phyloP scores from a whole-genome alignment of 257 asterid genomes.

The Gentiana dahurica region DNA sequence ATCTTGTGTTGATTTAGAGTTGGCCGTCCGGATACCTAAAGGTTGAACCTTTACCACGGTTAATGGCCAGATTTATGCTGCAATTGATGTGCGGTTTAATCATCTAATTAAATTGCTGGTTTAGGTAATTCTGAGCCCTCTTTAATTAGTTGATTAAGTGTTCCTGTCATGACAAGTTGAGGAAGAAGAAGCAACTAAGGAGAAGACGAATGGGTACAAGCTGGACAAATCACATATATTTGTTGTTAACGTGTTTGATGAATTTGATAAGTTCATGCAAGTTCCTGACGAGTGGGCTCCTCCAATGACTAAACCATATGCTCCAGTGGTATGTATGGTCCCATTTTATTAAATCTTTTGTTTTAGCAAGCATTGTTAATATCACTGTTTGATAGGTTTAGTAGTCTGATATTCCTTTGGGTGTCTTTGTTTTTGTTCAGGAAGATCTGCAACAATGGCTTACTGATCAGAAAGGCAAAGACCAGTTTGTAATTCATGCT shows the following conservation, averaged over 20 bases:
- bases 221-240: conserved; percentile 77
- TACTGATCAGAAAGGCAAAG: conserved; percentile 87
- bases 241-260: conserved; percentile 71
- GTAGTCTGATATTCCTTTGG: background rate
- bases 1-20: too few relatives aligned
- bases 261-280: conserved; percentile 64
- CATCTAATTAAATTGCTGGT: too few relatives aligned
- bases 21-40: too few relatives aligned
- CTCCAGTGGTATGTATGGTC: conserved; percentile 69
- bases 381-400: background rate
- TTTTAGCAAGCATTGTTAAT: conserved; percentile 5
- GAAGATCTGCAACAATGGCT: conserved; percentile 92
- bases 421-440: conserved; percentile 23
- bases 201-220: conserved; percentile 74
- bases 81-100: too few relatives aligned
- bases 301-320: conserved; percentile 68
- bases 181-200: conserved; percentile 96
- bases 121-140: too few relatives aligned
- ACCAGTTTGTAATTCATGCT: conserved; percentile 88
- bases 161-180: too few relatives aligned
- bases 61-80: too few relatives aligned
- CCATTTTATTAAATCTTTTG: conserved; percentile 1
- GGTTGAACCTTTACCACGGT: too few relatives aligned
- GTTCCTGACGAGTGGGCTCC: conserved; percentile 99
- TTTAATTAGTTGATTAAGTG: too few relatives aligned